Evolutionary conservation across 768 basidiomycete species (phyloP), one percentile per base, ranked within the genome.

Genomic region (Rickenella mellea): DNA sequence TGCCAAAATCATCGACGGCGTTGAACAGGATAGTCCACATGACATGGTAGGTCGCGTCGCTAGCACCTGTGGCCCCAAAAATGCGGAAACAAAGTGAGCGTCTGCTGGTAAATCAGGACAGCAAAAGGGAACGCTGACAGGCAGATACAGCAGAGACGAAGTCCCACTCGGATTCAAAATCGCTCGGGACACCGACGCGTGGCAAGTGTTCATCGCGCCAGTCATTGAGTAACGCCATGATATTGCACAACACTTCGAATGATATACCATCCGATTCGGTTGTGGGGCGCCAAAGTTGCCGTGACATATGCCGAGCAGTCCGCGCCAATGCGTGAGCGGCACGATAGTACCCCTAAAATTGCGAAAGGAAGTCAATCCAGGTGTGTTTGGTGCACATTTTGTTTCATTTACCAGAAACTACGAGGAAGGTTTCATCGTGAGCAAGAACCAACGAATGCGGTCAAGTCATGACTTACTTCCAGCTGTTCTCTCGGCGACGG

Each of bases 31-130:
- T 76, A 46, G 92, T 79, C 89, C 88, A 94, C 77, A 93, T 83
- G 51, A 84, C 76, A 62, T 96, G 91, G 57, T 86, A 93, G 22
- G 84, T 88, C 22, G 87, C 85, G 55, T 92, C 86, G 54, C 83
- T 87, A 15, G 84, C 83, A 50, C 84, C 84, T 65, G 67, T 67
- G 42, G n/a, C n/a, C n/a, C n/a, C n/a, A n/a, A n/a, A n/a, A n/a
- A n/a, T n/a, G n/a, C n/a, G 38, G 67, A 67, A 25, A 71, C 70
- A 31, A 68, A 69, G 70, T 76, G 44, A 43, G 46, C 19, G 31
- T 39, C 4, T 14, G 43, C 28, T 31, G 9, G 22, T 20, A 20
- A 41, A 25, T 17, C 17, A 6, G 37, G 20, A 14, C 12, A 14
- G 12, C 11, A 40, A 7, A 27, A 25, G 8, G n/a, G 43, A 35